Evolutionary conservation across 129 eudicot species (phyloP).

Genomic region (Artemisia argyi): DNA sequence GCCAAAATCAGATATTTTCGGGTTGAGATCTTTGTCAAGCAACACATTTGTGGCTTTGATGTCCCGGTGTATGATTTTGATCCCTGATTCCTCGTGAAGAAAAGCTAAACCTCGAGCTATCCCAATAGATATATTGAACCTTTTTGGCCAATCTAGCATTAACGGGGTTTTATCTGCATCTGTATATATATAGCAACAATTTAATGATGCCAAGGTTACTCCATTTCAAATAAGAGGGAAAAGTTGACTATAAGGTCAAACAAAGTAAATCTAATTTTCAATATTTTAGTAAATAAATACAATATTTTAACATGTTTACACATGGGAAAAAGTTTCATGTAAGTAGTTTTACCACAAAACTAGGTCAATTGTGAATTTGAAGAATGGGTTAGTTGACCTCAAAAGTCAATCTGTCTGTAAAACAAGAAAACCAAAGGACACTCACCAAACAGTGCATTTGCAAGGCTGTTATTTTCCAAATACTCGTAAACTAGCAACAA

Average conservation of each 20-base stretch:
- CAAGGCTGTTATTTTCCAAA: slow-evolving; percentile 85
- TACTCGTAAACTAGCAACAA: slow-evolving; percentile 77
- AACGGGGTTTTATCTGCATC: slow-evolving; percentile 39
- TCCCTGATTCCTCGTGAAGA: too few species aligned
- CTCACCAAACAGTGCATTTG: slow-evolving; percentile 71
- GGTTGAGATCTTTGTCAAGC: too few species aligned
- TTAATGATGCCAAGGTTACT: too few species aligned
- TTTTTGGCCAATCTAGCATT: slow-evolving; percentile 71
- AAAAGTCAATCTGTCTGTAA: slow-evolving; percentile 15
- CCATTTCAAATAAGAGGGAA: neutral
- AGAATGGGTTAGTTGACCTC: neutral
- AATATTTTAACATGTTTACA: neutral
- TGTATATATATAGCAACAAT: neutral
- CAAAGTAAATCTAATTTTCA: neutral
- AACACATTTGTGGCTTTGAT: too few species aligned
- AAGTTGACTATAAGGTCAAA: slow-evolving; percentile 15
- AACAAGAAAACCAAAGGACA: neutral
- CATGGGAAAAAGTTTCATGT: neutral
- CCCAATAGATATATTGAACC: slow-evolving; percentile 71
- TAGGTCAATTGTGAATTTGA: neutral
- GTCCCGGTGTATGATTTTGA: too few species aligned
- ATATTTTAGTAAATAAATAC: too few species aligned
- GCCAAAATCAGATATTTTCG: too few species aligned
- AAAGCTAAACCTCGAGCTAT: slow-evolving; percentile 80
- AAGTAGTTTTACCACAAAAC: too few species aligned